A percentile compares a stretch with the other conserved stretches of the same genome.
These are phyloP conservation scores for Boletus subparvulus DNA, from an alignment of 768 basidiomycete species.

Conservation along the genomic window DNA sequence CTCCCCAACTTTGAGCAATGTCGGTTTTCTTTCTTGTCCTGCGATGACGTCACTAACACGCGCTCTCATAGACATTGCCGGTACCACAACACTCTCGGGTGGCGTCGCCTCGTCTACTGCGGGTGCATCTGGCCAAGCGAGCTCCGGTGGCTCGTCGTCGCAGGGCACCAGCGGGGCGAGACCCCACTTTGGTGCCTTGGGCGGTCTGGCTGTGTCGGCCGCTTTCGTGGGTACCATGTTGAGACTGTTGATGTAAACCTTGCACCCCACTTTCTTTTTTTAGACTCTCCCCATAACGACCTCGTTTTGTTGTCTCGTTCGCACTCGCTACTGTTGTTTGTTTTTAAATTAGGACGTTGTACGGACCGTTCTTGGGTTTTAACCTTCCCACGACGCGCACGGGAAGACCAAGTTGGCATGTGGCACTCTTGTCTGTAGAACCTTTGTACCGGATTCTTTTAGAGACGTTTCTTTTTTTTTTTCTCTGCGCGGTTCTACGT, in stretches of 20 bases:
- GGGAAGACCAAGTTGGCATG: too few species aligned
- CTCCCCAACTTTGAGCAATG: slow-evolving; percentile 48
- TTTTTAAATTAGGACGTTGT: too few species aligned
- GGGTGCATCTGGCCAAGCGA: not conserved
- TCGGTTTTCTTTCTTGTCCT: slow-evolving; percentile 15
- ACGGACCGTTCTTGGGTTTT: too few species aligned
- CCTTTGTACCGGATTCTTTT: too few species aligned
- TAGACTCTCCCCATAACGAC: not conserved
- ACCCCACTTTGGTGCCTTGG: slow-evolving; percentile 1
- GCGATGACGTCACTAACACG: not conserved
- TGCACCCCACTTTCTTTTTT: too few species aligned
- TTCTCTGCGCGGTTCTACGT: too few species aligned
- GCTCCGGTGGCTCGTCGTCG: not conserved
- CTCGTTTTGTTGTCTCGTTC: too few species aligned
- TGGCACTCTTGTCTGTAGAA: too few species aligned
- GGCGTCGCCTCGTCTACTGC: not conserved
- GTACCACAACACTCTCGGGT: slow-evolving; percentile 22
- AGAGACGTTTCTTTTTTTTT: too few species aligned
- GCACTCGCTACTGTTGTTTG: too few species aligned
- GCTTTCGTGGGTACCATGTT: slow-evolving; percentile 14
- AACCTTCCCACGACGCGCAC: too few species aligned
- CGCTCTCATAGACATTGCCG: slow-evolving; percentile 19
- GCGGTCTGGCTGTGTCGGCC: slow-evolving; percentile 15
- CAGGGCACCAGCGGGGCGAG: not conserved
- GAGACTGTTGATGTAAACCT: slow-evolving; percentile 21